phyloP scores from a whole-genome alignment of 2,329 filamentous ascomycete species.

The Neurospora sp. region DNA sequence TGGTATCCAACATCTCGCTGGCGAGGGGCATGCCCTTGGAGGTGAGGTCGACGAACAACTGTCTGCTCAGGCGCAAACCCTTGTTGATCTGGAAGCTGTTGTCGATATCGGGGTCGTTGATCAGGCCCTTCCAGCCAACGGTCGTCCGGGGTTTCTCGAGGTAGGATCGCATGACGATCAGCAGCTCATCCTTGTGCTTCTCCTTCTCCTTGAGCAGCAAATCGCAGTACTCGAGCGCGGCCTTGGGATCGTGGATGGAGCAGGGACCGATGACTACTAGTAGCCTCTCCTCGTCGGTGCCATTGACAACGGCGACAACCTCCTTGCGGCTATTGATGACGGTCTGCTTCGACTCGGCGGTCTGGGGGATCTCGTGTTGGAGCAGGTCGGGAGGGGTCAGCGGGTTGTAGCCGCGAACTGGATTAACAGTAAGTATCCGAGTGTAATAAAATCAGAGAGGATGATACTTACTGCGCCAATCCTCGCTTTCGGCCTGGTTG shows the following conservation, averaged over 20 bases:
- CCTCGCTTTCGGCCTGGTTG: slow-evolving; percentile 62
- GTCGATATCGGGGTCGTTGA: slow-evolving; percentile 98
- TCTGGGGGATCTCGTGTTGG: slow-evolving; percentile 76
- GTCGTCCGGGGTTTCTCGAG: slow-evolving; percentile 97
- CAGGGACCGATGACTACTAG: slow-evolving; percentile 84
- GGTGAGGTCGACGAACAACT: slow-evolving; percentile 90
- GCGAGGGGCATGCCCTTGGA: slow-evolving; percentile 90
- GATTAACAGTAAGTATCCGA: slow-evolving; percentile 10
- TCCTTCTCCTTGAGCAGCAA: slow-evolving; percentile 70
- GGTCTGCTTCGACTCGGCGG: slow-evolving; percentile 45
- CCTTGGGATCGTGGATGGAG: slow-evolving; percentile 89
- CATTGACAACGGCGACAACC: slow-evolving; percentile 56
- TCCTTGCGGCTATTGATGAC: slow-evolving; percentile 54
- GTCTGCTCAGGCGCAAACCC: slow-evolving; percentile 73
- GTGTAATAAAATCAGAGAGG: neutral
- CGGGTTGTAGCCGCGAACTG: slow-evolving; percentile 84
- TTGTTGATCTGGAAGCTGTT: slow-evolving; percentile 99
- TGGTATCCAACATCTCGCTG: slow-evolving; percentile 96
- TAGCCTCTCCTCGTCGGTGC: slow-evolving; percentile 40
- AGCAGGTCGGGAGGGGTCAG: slow-evolving; percentile 89
- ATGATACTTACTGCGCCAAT: slow-evolving; percentile 63
- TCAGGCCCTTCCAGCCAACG: slow-evolving; percentile 96
- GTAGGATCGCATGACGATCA: slow-evolving; percentile 97
- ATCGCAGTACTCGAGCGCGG: slow-evolving; percentile 88
- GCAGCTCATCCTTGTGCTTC: slow-evolving; percentile 79